Evolutionary conservation across 495 filamentous ascomycete genomes (phyloP), one percentile per base, ranked within the genome.

Genomic region (Aspergillus nanangensis): DNA sequence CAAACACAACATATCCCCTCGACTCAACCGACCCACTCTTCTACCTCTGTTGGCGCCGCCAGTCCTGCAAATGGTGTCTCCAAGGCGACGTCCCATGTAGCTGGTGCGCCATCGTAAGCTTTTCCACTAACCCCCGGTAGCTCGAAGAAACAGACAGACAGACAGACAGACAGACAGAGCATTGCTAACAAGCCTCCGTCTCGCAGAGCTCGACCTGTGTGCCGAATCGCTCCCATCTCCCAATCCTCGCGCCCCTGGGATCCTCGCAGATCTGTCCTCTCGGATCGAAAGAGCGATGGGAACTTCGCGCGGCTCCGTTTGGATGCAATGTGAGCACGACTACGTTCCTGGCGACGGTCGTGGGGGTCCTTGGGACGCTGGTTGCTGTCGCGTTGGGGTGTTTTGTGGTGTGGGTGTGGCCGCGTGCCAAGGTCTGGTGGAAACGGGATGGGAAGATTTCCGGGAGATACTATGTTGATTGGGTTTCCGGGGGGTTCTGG

Each of bases 241-340:
- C 72, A 2, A 65, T 79, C 44, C 50, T 78, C 36, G 64, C 71
- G 0, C 77, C 77, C 0, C 53, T 78, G 22, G 34, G 48, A 20
- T 65, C 72, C 8, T 50, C 60, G 8, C 42, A 63, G 13, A 71
- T 79, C 44, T 80, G 77, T 48, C 74, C 76, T 2, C 60, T 73
- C 21, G 67, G 62, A 2, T 57, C 60, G 4, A 61, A 70, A 41
- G 76, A 80, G 55, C 65, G 71, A 33, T 79, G 76, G 71, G 77
- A 80, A 45, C 55, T 80, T 1, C 64, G 77, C 4, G 67, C 73
- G 0, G 46, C 58, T 17, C 69, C 71, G 0, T 60, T 78, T 19
- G 77, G 77, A 11, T 80, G 77, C 39, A 48, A 67, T 39, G 74
- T 75, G 20, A 75, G 70, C 19, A 77, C 73, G 0, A 54, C 72